phyloP scores from a whole-genome alignment of 805 yeast species.

The Cyberlindnera veronae region DNA sequence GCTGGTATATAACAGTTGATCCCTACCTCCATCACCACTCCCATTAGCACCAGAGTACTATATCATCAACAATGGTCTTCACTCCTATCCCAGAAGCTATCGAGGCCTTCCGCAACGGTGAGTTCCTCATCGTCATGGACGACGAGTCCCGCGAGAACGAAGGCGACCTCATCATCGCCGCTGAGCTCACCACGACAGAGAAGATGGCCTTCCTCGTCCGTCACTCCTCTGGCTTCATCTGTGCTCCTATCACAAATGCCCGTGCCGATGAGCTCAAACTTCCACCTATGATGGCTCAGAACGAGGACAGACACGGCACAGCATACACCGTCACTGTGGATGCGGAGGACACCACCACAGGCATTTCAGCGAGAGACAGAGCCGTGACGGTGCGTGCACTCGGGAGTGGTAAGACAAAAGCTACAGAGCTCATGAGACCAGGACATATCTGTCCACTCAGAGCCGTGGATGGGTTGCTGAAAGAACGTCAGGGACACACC shows the following conservation, averaged over 20 bases:
- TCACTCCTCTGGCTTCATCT: slow-evolving; percentile 85
- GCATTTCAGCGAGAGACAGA: slow-evolving; percentile 93
- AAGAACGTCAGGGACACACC: slow-evolving; percentile 88
- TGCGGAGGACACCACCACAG: slow-evolving; percentile 84
- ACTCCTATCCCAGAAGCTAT: slow-evolving; percentile 65
- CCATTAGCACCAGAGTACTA: not conserved
- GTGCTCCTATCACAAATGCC: slow-evolving; percentile 79
- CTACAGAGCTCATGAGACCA: slow-evolving; percentile 78
- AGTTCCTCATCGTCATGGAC: slow-evolving; percentile 93
- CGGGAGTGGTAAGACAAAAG: slow-evolving; percentile 54
- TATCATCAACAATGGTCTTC: slow-evolving; percentile 33
- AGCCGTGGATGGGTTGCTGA: slow-evolving; percentile 82
- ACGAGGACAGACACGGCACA: slow-evolving; percentile 87
- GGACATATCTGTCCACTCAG: slow-evolving; percentile 94
- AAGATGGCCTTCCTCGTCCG: slow-evolving; percentile 94
- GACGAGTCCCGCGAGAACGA: slow-evolving; percentile 96
- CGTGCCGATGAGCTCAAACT: slow-evolving; percentile 78
- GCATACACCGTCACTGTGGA: slow-evolving; percentile 96
- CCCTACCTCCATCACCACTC: not conserved
- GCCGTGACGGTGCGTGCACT: slow-evolving; percentile 74
- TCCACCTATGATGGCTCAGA: slow-evolving; percentile 59
- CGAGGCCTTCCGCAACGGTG: slow-evolving; percentile 52
- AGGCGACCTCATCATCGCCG: slow-evolving; percentile 96
- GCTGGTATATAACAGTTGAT: no score
- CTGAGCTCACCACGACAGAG: slow-evolving; percentile 69